These are phyloP conservation scores for Crithidia brevicula DNA, from an alignment of 208 protist species.

Conservation along the genomic window DNA sequence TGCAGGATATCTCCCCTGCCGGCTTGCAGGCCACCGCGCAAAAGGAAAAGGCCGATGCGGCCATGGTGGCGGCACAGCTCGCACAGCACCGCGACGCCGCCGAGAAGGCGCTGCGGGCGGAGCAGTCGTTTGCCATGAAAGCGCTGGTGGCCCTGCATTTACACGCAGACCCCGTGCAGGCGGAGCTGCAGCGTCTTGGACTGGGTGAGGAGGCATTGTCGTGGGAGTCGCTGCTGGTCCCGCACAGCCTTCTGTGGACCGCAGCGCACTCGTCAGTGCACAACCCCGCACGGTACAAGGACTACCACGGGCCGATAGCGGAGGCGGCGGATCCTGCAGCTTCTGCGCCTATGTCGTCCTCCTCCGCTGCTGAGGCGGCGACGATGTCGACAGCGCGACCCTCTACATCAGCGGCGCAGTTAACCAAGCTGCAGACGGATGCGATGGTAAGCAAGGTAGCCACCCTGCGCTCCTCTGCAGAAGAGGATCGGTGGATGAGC, in stretches of 20 bases:
- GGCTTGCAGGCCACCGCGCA: constrained; percentile 12
- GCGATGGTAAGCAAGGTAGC: constrained; percentile 60
- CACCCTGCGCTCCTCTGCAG: constrained; percentile 41
- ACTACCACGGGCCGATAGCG: constrained; percentile 28
- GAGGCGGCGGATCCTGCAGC: neutral
- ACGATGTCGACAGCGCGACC: neutral
- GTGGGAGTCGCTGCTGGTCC: constrained; percentile 38
- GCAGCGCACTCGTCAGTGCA: constrained; percentile 35
- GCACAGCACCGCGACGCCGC: constrained; percentile 22
- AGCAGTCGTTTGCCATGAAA: constrained; percentile 21
- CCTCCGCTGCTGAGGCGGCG: neutral
- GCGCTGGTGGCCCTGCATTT: constrained; percentile 20
- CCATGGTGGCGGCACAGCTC: constrained; percentile 40
- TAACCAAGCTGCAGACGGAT: constrained; percentile 73
- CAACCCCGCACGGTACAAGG: constrained; percentile 36
- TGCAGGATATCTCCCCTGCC: constrained; percentile 23
- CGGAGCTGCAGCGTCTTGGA: constrained; percentile 32
- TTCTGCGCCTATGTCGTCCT: neutral
- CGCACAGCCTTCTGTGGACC: constrained; percentile 43
- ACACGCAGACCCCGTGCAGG: constrained; percentile 22
- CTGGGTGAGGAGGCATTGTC: constrained; percentile 25
- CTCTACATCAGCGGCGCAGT: constrained; percentile 10
- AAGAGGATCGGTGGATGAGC: constrained; percentile 71
- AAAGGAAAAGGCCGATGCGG: constrained; percentile 36
- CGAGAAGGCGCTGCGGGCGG: constrained; percentile 18